Base-by-base conservation (phyloP, 129 eudicot genomes). In the Tagetes erecta region DNA sequence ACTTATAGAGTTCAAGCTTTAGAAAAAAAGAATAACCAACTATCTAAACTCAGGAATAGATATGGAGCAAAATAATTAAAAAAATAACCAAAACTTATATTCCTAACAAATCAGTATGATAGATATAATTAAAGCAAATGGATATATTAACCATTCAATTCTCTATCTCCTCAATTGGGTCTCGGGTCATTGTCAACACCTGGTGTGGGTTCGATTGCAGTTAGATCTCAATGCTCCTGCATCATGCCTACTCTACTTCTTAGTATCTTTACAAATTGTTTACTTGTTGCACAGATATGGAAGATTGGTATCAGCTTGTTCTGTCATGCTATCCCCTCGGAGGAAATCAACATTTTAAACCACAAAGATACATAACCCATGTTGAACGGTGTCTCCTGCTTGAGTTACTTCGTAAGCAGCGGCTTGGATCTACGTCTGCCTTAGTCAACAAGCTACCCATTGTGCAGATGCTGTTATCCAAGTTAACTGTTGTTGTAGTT, bases 291-390 rank as follows among this genome's bases (percentile, higher is more conserved):
- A 83, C 89, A 95, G 99, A 87, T 65, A 87, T 83, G 87, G 92
- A 85, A 66, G 87, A 85, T 72, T 95, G 96, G 97, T 84, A 88
- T 74, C 84, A 85, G 68, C 83, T 94, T 85, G 86, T 89, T 14
- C 56, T 94, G 41, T 86, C 99, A 47, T 91, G 99, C 69, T 95
- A 78, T 74, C 99, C 99, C 35, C 40, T 95, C 4, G 83, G 74
- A 69, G 77, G 74, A 57, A 66, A 41, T 70, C 80, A 68, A 68
- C 83, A 59, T 35, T 73, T 88, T 47, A 75, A 47, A 76, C 88
- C 92, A 45, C 87, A 75, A 64, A 87, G 97, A 82, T 37, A 57
- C 70, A 82, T 84, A 74, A 88, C 78, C 76, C 53, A 81, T 4
- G 62, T 71, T 66, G 99, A 95, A 87, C 86, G 68, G 51, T 12